Evolutionary conservation across 768 basidiomycete species (phyloP).

Genomic region (Dentipellis sp.): DNA sequence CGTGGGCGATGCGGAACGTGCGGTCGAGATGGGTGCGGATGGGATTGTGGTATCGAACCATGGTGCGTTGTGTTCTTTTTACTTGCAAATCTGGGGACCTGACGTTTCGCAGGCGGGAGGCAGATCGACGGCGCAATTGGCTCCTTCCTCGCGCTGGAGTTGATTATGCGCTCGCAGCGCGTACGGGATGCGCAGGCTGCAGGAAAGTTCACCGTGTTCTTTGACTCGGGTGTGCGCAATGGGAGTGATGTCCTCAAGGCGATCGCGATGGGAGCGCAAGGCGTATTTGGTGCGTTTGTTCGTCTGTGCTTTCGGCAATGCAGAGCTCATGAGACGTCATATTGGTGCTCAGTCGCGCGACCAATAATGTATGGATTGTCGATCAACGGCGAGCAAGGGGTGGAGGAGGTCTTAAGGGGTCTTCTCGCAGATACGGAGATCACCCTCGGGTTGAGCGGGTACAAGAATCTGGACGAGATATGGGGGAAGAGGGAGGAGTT

Average conservation of each 20-base stretch:
- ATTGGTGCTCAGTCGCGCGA: slow-evolving; percentile 43
- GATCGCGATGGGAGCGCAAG: slow-evolving; percentile 79
- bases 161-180: slow-evolving; percentile 53
- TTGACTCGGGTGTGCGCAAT: slow-evolving; percentile 75
- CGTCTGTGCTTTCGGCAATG: not conserved
- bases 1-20: slow-evolving; percentile 61
- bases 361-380: slow-evolving; percentile 68
- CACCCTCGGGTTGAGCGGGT: slow-evolving; percentile 56
- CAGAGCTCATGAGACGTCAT: not conserved
- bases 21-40: slow-evolving; percentile 52
- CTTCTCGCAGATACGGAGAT: slow-evolving; percentile 62
- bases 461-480: slow-evolving; percentile 47
- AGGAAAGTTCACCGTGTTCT: slow-evolving; percentile 61
- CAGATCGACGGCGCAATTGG: slow-evolving; percentile 75
- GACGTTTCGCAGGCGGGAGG: slow-evolving; percentile 43
- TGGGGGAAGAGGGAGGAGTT: slow-evolving; percentile 48
- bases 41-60: slow-evolving; percentile 80
- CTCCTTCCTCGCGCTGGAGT: slow-evolving; percentile 61
- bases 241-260: slow-evolving; percentile 82
- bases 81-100: not conserved
- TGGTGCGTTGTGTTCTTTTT: slow-evolving; percentile 29
- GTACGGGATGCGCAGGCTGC: slow-evolving; percentile 46
- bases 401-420: slow-evolving; percentile 62
- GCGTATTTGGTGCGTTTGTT: slow-evolving; percentile 48
- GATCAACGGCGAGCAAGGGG: slow-evolving; percentile 61